phyloP scores from a whole-genome alignment of 2,329 filamentous ascomycete genomes.

The Hypoxylon sp. region DNA sequence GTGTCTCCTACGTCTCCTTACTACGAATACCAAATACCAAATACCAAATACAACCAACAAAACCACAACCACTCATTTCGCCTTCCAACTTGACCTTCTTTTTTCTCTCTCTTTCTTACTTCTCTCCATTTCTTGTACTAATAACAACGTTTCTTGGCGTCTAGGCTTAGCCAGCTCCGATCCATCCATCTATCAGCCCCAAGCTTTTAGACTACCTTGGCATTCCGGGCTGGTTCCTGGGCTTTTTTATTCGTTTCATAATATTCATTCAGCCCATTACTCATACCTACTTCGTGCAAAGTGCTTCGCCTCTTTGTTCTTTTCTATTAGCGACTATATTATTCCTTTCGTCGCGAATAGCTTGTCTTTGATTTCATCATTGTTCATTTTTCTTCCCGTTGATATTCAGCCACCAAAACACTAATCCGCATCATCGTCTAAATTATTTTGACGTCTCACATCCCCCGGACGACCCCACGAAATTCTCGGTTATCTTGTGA shows the following conservation, averaged over 20 bases:
- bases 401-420: neutral
- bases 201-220: neutral
- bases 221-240: neutral
- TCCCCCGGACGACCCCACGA: too few species aligned
- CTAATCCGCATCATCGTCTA: conserved; percentile 4
- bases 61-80: neutral
- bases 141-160: conserved; percentile 17
- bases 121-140: conserved; percentile 1
- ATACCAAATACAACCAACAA: too few species aligned
- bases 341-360: neutral
- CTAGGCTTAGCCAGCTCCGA: conserved; percentile 3
- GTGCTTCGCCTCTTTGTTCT: neutral
- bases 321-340: neutral
- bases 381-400: neutral
- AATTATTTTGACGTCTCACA: too few species aligned
- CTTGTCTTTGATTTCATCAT: conserved; percentile 1
- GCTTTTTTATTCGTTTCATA: conserved; percentile 7
- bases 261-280: neutral
- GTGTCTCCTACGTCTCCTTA: neutral
- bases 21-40: too few species aligned
- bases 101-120: neutral
- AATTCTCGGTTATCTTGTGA: too few species aligned
- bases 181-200: neutral
- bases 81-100: neutral
- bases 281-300: neutral